These are phyloP conservation scores for Penicillium sp. DNA, from an alignment of 2,329 filamentous ascomycete genomes.

Conservation along the genomic window DNA sequence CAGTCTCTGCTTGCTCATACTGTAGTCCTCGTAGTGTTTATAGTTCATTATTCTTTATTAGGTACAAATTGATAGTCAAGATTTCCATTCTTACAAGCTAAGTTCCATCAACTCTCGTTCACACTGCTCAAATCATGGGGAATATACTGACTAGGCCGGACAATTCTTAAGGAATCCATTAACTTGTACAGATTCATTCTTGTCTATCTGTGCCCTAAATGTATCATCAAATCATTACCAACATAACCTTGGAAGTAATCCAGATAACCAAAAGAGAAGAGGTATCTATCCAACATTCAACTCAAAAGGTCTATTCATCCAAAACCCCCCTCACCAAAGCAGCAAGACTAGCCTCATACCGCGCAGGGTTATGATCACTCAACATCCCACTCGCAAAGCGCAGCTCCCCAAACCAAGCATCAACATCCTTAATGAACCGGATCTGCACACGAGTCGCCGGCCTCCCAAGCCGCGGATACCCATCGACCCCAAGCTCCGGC, in stretches of 20 bases:
- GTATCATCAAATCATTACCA: not conserved
- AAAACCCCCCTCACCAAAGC: conserved; percentile 53
- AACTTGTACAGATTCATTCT: not conserved
- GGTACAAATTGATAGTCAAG: not conserved
- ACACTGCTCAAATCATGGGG: not conserved
- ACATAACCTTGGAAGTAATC: not conserved
- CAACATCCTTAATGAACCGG: conserved; percentile 69
- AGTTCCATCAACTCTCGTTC: not conserved
- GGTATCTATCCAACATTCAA: not conserved
- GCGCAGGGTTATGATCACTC: conserved; percentile 70
- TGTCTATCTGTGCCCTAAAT: not conserved
- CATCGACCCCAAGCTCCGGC: conserved; percentile 38
- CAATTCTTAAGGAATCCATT: not conserved
- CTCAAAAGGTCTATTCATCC: conserved; percentile 32
- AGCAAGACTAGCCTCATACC: conserved; percentile 68
- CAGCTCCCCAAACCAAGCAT: conserved; percentile 67
- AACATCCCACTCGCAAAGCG: conserved; percentile 72
- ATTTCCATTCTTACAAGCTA: not conserved
- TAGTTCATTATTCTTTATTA: no score
- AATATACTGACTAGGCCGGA: not conserved
- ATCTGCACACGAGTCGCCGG: conserved; percentile 68
- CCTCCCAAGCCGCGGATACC: conserved; percentile 53
- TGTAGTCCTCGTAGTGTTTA: not conserved
- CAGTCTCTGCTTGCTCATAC: not conserved
- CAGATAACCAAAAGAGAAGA: not conserved